Percentiles rank a stretch among this genome's conserved stretches.
phyloP scores from a whole-genome alignment of 1,284 basidiomycete genomes.

The Sutorius eximius region DNA sequence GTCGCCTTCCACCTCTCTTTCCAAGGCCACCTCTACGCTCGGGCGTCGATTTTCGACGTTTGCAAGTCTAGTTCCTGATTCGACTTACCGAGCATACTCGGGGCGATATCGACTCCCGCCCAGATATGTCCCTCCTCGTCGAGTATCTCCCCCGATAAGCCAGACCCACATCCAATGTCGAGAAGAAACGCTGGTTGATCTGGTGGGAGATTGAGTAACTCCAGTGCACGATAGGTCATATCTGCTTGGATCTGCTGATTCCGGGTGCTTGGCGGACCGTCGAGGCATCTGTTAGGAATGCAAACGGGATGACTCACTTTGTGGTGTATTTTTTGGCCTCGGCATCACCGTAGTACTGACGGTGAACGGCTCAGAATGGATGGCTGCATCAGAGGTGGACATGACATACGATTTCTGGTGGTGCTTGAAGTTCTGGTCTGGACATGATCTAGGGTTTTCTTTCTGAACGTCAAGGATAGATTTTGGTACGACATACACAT shows the following conservation, averaged over 20 bases:
- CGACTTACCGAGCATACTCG: slow-evolving; percentile 89
- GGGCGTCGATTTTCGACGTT: not conserved
- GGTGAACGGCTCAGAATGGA: slow-evolving; percentile 15
- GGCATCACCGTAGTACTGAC: slow-evolving; percentile 92
- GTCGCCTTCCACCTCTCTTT: slow-evolving; percentile 92
- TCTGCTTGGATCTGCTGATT: slow-evolving; percentile 97
- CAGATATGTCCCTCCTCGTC: slow-evolving; percentile 94
- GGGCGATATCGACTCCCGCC: slow-evolving; percentile 94
- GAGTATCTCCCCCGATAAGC: slow-evolving; percentile 95
- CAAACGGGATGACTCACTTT: slow-evolving; percentile 58
- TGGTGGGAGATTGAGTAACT: slow-evolving; percentile 82
- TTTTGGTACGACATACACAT: not conserved
- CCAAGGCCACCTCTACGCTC: slow-evolving; percentile 84
- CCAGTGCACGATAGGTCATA: slow-evolving; percentile 96
- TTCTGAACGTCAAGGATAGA: not conserved
- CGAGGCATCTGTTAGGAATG: not conserved
- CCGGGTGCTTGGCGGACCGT: slow-evolving; percentile 66
- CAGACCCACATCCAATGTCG: slow-evolving; percentile 98
- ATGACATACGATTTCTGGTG: slow-evolving; percentile 87
- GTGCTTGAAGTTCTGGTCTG: slow-evolving; percentile 92
- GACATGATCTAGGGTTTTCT: slow-evolving; percentile 65
- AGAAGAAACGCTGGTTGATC: slow-evolving; percentile 82
- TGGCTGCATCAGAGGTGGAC: not conserved
- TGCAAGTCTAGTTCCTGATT: not conserved
- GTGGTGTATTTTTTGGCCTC: slow-evolving; percentile 97